phyloP scores from a whole-genome alignment of 2,329 filamentous ascomycete species.

The Apiospora marii region DNA sequence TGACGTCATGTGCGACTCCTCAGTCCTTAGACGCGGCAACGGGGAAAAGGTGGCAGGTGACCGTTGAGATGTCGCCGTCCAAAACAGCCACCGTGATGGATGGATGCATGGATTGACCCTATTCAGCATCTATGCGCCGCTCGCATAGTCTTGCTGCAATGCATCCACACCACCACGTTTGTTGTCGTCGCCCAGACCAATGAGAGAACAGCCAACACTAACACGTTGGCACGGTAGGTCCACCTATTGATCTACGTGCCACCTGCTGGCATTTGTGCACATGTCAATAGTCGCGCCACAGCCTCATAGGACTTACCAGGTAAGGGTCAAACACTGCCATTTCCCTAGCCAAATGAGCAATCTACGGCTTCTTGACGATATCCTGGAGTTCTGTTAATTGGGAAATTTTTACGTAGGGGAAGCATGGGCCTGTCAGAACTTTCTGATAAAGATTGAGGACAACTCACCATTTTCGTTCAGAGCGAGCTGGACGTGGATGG shows the following conservation, averaged over 20 bases:
- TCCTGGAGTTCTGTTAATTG: neutral
- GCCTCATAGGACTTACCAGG: neutral
- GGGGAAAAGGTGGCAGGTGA: neutral
- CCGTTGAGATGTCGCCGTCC: neutral
- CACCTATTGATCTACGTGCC: neutral
- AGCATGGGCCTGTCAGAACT: neutral
- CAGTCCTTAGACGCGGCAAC: neutral
- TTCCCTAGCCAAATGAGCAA: neutral
- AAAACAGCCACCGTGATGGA: neutral
- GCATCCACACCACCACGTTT: conserved; percentile 4
- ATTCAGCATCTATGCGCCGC: neutral
- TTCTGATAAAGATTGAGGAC: neutral
- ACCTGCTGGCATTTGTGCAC: neutral
- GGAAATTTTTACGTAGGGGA: neutral
- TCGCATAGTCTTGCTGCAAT: neutral
- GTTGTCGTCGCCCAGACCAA: neutral
- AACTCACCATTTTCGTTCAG: too few species aligned
- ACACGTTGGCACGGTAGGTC: neutral
- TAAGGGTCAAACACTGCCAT: neutral
- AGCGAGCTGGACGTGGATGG: neutral
- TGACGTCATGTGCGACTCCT: neutral
- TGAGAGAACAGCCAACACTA: neutral
- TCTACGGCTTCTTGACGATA: neutral
- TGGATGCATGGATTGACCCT: conserved; percentile 2
- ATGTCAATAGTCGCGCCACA: neutral